Conservation (phyloP, 139 green algal genomes). For the Tetradesmus lagerheimii region DNA sequence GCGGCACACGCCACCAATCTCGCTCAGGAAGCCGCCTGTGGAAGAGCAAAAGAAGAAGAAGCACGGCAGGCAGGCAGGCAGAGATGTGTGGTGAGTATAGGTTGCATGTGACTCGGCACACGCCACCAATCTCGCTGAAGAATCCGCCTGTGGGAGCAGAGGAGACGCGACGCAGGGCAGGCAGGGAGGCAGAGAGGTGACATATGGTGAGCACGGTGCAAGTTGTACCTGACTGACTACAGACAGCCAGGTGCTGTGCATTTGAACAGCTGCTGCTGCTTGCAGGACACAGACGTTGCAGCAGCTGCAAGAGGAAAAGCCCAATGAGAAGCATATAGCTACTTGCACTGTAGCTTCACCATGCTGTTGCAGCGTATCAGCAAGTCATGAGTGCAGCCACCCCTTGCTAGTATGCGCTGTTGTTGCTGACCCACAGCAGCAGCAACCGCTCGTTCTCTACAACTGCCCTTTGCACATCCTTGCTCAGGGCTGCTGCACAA, state of each 20-base stretch:
- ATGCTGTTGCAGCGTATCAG: no score
- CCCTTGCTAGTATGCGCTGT: not conserved
- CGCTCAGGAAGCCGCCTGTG: slow-evolving; percentile 49
- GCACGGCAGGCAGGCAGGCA: not conserved
- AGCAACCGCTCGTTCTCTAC: no score
- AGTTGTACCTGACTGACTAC: no score
- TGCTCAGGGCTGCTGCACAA: no score
- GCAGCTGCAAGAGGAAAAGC: not conserved
- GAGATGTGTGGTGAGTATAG: not conserved
- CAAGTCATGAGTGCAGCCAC: not conserved
- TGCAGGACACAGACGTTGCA: not conserved
- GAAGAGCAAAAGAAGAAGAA: not conserved
- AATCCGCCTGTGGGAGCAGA: slow-evolving; percentile 1
- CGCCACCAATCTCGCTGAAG: slow-evolving; percentile 57
- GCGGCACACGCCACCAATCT: slow-evolving; percentile 62
- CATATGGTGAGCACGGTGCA: not conserved
- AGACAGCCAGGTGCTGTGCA: no score
- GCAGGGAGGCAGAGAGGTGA: not conserved
- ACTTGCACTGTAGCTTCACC: no score
- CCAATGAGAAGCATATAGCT: no score
- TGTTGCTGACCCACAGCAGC: not conserved
- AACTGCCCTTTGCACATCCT: no score
- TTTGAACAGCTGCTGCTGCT: not conserved
- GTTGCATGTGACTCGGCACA: slow-evolving; percentile 81
- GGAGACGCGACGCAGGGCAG: not conserved